Conservation (phyloP, 345 rosid species). For the Populus tremula region DNA sequence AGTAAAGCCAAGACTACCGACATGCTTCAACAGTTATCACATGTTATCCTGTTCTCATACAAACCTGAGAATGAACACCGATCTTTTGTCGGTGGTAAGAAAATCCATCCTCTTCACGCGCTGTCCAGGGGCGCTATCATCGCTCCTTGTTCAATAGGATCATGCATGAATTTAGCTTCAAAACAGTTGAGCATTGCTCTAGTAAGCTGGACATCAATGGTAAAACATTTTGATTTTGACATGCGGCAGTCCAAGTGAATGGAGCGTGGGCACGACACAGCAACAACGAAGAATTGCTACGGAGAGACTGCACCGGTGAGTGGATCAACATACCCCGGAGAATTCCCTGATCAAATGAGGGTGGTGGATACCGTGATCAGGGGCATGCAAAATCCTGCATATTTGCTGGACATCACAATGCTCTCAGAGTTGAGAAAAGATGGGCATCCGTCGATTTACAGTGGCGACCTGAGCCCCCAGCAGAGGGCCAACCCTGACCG, state of each 20-base stretch:
- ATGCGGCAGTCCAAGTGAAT: conserved; percentile 62
- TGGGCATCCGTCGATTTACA: conserved; percentile 90
- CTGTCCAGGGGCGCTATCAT: neutral
- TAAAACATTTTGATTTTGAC: neutral
- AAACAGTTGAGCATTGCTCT: neutral
- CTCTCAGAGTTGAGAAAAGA: conserved; percentile 86
- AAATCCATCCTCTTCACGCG: neutral
- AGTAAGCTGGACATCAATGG: neutral
- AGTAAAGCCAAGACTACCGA: neutral
- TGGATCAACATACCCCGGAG: conserved; percentile 53
- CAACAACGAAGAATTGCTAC: conserved; percentile 56
- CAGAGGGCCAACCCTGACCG: conserved; percentile 62
- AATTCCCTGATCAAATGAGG: conserved; percentile 62
- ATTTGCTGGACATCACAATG: conserved; percentile 74
- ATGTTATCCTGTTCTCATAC: neutral
- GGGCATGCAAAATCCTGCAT: conserved; percentile 51
- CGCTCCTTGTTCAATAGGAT: neutral
- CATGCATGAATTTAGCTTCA: neutral
- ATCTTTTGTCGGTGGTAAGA: neutral
- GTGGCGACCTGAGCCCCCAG: conserved; percentile 65
- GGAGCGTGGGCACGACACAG: conserved; percentile 46
- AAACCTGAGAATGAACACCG: neutral
- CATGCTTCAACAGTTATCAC: neutral
- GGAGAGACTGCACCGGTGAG: conserved; percentile 70
- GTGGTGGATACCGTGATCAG: conserved; percentile 57